phyloP scores from a whole-genome alignment of 73 alveolate genomes.

The Paramecium biaurelia region DNA sequence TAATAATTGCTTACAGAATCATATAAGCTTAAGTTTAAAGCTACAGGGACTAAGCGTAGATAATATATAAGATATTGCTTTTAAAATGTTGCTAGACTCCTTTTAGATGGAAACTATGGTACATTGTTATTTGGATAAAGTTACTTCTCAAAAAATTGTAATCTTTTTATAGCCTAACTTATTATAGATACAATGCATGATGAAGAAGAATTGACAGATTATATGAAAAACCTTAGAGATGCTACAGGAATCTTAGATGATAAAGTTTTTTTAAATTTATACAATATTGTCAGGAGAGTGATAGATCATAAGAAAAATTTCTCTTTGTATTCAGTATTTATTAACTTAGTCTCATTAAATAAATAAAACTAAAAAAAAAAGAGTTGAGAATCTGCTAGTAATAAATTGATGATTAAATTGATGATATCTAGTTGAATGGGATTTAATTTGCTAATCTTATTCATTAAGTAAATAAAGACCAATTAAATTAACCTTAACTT shows the following conservation, averaged over 20 bases:
- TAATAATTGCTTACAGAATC: conserved; percentile 14
- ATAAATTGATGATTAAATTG: conserved; percentile 11
- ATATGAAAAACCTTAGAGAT: conserved; percentile 41
- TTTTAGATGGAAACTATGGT: conserved; percentile 55
- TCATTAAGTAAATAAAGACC: neutral
- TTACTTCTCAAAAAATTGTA: conserved; percentile 1
- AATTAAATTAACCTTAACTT: neutral
- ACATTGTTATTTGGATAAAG: conserved; percentile 32
- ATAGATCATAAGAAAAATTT: conserved; percentile 53
- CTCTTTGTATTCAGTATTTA: neutral
- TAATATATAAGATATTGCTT: conserved; percentile 7
- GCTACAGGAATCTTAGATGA: conserved; percentile 37
- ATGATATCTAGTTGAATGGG: neutral
- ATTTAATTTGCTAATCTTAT: conserved; percentile 16
- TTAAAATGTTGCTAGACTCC: conserved; percentile 25
- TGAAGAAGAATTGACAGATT: conserved; percentile 57
- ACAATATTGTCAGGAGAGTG: neutral
- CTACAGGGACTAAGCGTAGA: conserved; percentile 19
- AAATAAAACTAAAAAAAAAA: neutral
- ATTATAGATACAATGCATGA: conserved; percentile 19
- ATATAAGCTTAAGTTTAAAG: neutral
- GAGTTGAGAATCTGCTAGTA: neutral
- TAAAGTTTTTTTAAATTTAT: neutral
- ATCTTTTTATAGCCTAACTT: neutral
- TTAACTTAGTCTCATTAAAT: conserved; percentile 13